phyloP scores from a whole-genome alignment of 1,284 basidiomycete genomes.

The Erythrobasidium hasegawianum region DNA sequence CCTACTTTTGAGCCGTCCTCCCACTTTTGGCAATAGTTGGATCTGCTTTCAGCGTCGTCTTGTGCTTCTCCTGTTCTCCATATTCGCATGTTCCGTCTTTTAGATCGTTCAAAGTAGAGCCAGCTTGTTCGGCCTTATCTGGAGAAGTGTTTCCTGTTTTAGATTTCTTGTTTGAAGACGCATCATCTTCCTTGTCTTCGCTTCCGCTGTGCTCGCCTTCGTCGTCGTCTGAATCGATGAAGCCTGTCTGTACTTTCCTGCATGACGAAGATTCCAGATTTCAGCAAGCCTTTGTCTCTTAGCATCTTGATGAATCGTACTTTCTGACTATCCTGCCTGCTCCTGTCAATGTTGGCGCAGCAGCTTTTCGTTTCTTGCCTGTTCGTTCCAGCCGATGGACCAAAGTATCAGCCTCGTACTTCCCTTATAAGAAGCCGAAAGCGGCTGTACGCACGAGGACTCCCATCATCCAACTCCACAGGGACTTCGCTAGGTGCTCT shows the following conservation, averaged over 20 bases:
- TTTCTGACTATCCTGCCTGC: conserved; percentile 25
- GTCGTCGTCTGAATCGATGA: conserved; percentile 14
- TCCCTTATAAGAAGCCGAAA: not conserved
- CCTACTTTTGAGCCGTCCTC: conserved; percentile 1
- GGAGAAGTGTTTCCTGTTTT: not conserved
- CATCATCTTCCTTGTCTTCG: conserved; percentile 5
- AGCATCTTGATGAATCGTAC: too few species aligned
- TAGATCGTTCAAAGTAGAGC: not conserved
- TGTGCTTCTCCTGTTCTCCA: not conserved
- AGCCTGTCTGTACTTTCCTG: conserved; percentile 19
- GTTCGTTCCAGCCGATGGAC: too few species aligned
- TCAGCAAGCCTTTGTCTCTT: too few species aligned
- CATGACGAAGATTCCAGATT: too few species aligned
- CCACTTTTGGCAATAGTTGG: not conserved
- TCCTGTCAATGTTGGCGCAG: conserved; percentile 13
- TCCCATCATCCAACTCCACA: not conserved
- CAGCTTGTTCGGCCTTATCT: not conserved
- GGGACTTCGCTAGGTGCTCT: not conserved
- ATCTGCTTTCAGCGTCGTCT: conserved; percentile 1
- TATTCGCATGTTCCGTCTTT: not conserved
- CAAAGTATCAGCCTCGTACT: too few species aligned
- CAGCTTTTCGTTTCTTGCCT: conserved; percentile 33
- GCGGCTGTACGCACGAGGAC: conserved; percentile 9
- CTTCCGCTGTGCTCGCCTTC: not conserved
- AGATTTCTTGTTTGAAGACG: not conserved